Evolutionary conservation across 768 basidiomycete genomes (phyloP), one percentile per base, ranked within the genome.

Genomic region (Tubosaeta sp.): DNA sequence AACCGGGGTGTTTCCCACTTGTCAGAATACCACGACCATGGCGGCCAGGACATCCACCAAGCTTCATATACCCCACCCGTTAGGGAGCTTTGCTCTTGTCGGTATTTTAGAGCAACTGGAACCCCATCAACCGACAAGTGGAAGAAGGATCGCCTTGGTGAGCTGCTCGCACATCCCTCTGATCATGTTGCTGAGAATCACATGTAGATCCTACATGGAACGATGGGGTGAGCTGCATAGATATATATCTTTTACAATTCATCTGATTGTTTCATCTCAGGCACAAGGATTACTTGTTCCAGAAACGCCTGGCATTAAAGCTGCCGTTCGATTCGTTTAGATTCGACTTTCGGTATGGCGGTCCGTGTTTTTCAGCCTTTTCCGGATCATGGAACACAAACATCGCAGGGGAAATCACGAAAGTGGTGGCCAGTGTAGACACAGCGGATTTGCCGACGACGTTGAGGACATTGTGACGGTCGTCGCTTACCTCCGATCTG

Each of bases 201-300:
- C 53, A 46, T 38, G 52, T 62, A 91, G 89, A 85, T 91, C 56
- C 69, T 90, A 8, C 89, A 92, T 65, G 89, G 89, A 43, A 76
- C 81, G 21, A 76, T 88, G 77, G 89, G 89, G 89, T 87, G 65
- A 68, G 78, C 59, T 40, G 42, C 32, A 18, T 13, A 24, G 19
- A 35, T 9, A 42, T 27, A 29, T 22, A 3, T n/a, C 24, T n/a
- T 21, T 22, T 31, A 13, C 7, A 4, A 19, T 27, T 5, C 36
- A 32, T 11, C 9, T 36, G 16, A 56, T 21, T 24, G 9, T 9
- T 27, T 43, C 40, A 14, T 43, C 60, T 43, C 67, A 91, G 89
- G 60, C 90, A 92, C 67, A 90, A 90, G 59, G 85, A 92, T 63
- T 92, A 92, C 69, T 65, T 92, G 43, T 90, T 86, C 72, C 85